Evolutionary conservation across 306 rosid genomes (phyloP), one percentile per base, ranked within the genome.

Genomic region (Vigna nakashimae): DNA sequence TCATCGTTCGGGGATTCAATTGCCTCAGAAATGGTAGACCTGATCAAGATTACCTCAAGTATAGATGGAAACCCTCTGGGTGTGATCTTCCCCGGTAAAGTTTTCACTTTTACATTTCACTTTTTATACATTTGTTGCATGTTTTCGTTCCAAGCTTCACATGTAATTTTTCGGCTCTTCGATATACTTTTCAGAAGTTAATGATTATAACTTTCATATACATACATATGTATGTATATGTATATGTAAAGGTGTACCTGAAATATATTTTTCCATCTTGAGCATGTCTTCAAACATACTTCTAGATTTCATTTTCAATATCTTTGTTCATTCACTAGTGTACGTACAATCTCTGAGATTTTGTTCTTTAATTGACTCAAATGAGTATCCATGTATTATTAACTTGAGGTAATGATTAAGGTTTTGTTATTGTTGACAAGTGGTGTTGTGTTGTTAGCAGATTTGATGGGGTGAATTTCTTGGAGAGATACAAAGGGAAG

Each of bases 81-180:
- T 91, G 97, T 74, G 79, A 83, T 30, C 87, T 89, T 78, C 87
- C 89, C 12, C 84, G 93, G 97, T 89, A 69, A 50, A 50, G 1
- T 26, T 49, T 77, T 45, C 50, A 45, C 16, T 45, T 80, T 38
- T 38, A 15, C n/a, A 46, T 42, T 24, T 34, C 49, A 64, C 38
- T 64, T 64, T 6, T 64, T 11, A 11, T 45, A 45, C 5, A 45
- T 45, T 45, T 11, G 1, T 45, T 0, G 16, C 15, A 12, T 45
- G 16, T 45, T 42, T 42, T 42, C 15, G 15, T 45, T 45, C 14
- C 50, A 45, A 3, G 50, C 13, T 45, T 45, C 50, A 3, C 0
- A 45, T 45, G 5, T 45, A 11, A 36, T 75, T 15, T 34, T 20
- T 55, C 62, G 10, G 13, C 4, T 40, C 9, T 40, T 1, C 2